These are phyloP conservation scores for Zalerion maritima DNA, from an alignment of 495 filamentous ascomycete species.

Conservation along the genomic window DNA sequence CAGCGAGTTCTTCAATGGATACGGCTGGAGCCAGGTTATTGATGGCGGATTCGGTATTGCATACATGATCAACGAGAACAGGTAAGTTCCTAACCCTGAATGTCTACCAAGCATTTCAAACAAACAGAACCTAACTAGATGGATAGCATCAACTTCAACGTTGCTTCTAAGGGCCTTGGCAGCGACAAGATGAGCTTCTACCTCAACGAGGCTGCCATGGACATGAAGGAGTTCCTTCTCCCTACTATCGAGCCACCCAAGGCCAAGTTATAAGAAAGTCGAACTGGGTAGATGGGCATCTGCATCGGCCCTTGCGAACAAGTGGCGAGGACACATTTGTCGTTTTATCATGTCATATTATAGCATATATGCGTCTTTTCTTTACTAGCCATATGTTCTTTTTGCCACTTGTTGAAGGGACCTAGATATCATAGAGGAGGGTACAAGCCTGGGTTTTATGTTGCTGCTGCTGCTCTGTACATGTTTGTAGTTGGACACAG, in stretches of 20 bases:
- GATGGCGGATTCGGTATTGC: conserved; percentile 94
- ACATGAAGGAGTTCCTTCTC: conserved; percentile 77
- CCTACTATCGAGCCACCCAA: conserved; percentile 72
- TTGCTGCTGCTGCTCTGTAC: too few species aligned
- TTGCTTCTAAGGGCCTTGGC: conserved; percentile 85
- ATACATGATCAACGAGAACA: conserved; percentile 99
- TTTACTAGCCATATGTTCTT: too few species aligned
- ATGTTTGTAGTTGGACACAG: too few species aligned
- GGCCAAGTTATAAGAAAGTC: conserved; percentile 80
- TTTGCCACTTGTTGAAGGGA: too few species aligned
- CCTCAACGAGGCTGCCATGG: conserved; percentile 81
- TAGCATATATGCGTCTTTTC: too few species aligned
- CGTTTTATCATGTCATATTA: too few species aligned
- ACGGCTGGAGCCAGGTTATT: conserved; percentile 98
- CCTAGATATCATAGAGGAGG: too few species aligned
- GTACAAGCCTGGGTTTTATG: too few species aligned
- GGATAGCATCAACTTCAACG: conserved; percentile 86
- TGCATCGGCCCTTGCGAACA: too few species aligned
- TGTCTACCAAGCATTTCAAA: conserved; percentile 1
- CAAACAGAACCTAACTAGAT: conserved; percentile 8
- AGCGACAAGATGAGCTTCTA: conserved; percentile 89
- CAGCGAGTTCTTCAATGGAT: conserved; percentile 96
- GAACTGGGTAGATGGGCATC: too few species aligned
- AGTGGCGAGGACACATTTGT: too few species aligned
- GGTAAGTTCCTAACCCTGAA: conserved; percentile 25